These are phyloP conservation scores for Cephaloascus albidus DNA, from an alignment of 805 yeast genomes.

Conservation along the genomic window DNA sequence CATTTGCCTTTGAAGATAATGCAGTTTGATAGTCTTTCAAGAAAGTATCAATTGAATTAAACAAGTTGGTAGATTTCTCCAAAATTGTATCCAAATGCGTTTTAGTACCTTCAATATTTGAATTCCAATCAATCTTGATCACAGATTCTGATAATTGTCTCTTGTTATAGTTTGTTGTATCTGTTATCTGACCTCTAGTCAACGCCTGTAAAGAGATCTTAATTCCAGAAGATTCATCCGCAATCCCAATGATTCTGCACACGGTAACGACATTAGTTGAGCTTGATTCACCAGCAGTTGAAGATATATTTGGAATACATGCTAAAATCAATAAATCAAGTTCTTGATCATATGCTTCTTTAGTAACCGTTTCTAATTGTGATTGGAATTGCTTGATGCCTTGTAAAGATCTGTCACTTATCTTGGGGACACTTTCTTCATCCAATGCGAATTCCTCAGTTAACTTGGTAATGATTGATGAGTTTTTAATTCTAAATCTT, in stretches of 20 bases:
- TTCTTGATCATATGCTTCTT: constrained; percentile 5
- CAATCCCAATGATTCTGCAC: constrained; percentile 25
- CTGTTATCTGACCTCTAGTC: constrained; percentile 16
- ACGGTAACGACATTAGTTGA: constrained; percentile 17
- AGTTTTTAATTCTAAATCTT: constrained; percentile 18
- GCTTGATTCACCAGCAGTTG: constrained; percentile 8
- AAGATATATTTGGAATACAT: constrained; percentile 23
- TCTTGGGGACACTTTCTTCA: constrained; percentile 9
- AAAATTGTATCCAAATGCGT: constrained; percentile 11
- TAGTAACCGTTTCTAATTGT: constrained; percentile 2
- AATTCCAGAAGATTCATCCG: constrained; percentile 27
- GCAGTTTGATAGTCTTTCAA: constrained; percentile 24
- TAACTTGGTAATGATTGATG: constrained; percentile 20
- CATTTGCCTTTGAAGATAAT: constrained; percentile 7
- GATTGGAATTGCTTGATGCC: constrained; percentile 19
- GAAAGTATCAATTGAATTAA: constrained; percentile 24
- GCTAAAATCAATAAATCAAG: constrained; percentile 30
- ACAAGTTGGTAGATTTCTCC: constrained; percentile 12
- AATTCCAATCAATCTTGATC: constrained; percentile 17
- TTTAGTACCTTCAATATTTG: constrained; percentile 8
- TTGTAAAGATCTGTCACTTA: constrained; percentile 21
- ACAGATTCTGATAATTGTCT: constrained; percentile 14
- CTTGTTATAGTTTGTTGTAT: constrained; percentile 5
- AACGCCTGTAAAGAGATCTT: constrained; percentile 29
- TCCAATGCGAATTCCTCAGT: constrained; percentile 26